Base-by-base conservation (phyloP, 2,329 filamentous ascomycete genomes). In the Purpureocillium takamizusanense region DNA sequence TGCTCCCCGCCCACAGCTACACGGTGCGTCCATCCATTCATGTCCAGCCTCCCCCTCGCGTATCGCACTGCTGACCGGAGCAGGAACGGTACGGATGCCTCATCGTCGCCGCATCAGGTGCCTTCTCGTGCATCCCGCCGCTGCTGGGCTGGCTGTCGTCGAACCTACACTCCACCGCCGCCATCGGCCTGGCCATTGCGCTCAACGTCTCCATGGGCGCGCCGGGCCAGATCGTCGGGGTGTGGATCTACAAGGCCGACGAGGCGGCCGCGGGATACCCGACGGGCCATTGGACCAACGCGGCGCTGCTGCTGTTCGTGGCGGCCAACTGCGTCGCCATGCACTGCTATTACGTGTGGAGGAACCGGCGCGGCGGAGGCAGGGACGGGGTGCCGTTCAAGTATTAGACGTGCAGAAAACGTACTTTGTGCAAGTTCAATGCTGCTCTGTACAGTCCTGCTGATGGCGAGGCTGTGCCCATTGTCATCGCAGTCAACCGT, bases 191-290 rank as follows among this genome's bases (percentile, higher is more conserved):
- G 10, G 81, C 81, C 2, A 81, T 86, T 39, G 82, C 81, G 1
- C 59, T 86, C 44, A 85, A 86, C 45, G 74, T 86, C 13, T 78
- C 75, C 2, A 69, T 83, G 23, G 70, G 70, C 35, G 81, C 79
- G 0, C 68, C 81, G 0, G 81, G 82, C 0, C 81, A 86, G 55
- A 86, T 86, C 31, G 72, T 77, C 0, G 82, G 81, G 0, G 78
- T 84, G 1, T 86, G 80, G 80, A 85, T 84, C 44, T 86, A 85
- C 59, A 81, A 81, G 51, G 66, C 73, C 1, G 60, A 72, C 10
- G 78, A 86, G 55, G 71, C 69, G 14, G 55, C 61, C 16, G 59
- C 48, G 9, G 81, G 82, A 0, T 86, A 83, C 53, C 79, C 79
- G 1, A 85, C 80, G 0, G 82, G 82, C 0, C 81, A 86, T 51